A percentile compares a stretch with the other conserved stretches of the same genome.
phyloP scores from a whole-genome alignment of 805 yeast genomes.

The Metschnikowia dekortorum region DNA sequence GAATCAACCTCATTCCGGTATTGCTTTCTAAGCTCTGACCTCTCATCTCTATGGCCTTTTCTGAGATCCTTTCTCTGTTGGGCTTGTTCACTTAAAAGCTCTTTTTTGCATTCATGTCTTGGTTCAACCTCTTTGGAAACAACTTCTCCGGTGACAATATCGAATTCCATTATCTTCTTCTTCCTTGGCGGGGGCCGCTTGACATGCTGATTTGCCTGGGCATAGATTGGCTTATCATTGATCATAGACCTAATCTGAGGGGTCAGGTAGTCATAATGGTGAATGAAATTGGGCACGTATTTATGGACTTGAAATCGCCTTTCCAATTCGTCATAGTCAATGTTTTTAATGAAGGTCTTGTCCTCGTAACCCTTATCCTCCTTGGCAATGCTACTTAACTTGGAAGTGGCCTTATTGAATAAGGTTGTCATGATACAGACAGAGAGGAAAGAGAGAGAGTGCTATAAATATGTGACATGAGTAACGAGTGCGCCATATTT shows the following conservation, averaged over 20 bases:
- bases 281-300: slow-evolving; percentile 37
- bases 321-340: slow-evolving; percentile 37
- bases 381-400: background rate
- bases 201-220: slow-evolving; percentile 30
- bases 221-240: slow-evolving; percentile 36
- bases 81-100: background rate
- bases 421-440: slow-evolving; percentile 7
- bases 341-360: slow-evolving; percentile 20
- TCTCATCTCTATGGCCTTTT: slow-evolving; percentile 3
- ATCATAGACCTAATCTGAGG: slow-evolving; percentile 34
- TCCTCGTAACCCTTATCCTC: slow-evolving; percentile 5
- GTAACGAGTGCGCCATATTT: background rate
- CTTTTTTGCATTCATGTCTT: background rate
- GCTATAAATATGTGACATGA: background rate
- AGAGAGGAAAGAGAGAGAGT: background rate
- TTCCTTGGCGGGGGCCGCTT: slow-evolving; percentile 4
- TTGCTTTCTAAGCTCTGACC: background rate
- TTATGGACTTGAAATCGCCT: slow-evolving; percentile 30
- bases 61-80: slow-evolving; percentile 3
- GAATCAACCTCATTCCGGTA: background rate
- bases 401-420: slow-evolving; percentile 8
- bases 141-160: slow-evolving; percentile 9
- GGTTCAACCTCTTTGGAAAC: background rate
- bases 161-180: slow-evolving; percentile 8
- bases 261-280: slow-evolving; percentile 33